A percentile compares a stretch with the other conserved stretches of the same genome.
Conservation (phyloP, 345 rosid species). For the Salix caprea region DNA sequence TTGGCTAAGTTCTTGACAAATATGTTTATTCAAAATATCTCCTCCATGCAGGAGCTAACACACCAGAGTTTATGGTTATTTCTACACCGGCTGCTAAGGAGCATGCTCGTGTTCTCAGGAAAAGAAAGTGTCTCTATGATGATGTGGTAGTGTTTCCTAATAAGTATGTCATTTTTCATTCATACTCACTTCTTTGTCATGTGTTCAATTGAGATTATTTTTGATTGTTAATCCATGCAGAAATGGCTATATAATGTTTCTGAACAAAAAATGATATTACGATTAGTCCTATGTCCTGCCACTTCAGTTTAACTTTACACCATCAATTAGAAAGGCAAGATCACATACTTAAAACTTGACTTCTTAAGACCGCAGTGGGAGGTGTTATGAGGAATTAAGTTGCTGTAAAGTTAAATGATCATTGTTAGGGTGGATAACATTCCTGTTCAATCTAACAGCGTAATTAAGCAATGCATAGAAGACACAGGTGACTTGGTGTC, state of each 20-base stretch:
- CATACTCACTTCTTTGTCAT: background rate
- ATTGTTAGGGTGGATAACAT: background rate
- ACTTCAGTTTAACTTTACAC: too few species aligned
- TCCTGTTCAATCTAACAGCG: conserved; percentile 39
- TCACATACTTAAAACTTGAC: too few species aligned
- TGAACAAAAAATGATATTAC: too few species aligned
- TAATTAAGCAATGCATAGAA: conserved; percentile 43
- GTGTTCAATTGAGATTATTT: conserved; percentile 1
- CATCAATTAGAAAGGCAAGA: too few species aligned
- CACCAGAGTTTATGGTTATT: conserved; percentile 45
- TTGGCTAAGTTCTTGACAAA: background rate
- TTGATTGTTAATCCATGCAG: background rate
- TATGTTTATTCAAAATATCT: background rate
- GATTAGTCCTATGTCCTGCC: too few species aligned
- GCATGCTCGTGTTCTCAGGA: conserved; percentile 36
- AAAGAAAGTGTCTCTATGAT: conserved; percentile 61
- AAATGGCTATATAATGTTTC: too few species aligned
- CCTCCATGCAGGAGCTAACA: conserved; percentile 34
- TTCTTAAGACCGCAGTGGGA: background rate
- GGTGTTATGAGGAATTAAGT: background rate
- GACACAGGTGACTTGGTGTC: conserved; percentile 58
- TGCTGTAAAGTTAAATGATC: background rate
- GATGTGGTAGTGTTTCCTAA: conserved; percentile 53
- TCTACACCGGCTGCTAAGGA: conserved; percentile 67
- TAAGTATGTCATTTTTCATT: conserved; percentile 42